These are phyloP conservation scores for Quercus glauca DNA, from an alignment of 306 rosid species.

Conservation along the genomic window DNA sequence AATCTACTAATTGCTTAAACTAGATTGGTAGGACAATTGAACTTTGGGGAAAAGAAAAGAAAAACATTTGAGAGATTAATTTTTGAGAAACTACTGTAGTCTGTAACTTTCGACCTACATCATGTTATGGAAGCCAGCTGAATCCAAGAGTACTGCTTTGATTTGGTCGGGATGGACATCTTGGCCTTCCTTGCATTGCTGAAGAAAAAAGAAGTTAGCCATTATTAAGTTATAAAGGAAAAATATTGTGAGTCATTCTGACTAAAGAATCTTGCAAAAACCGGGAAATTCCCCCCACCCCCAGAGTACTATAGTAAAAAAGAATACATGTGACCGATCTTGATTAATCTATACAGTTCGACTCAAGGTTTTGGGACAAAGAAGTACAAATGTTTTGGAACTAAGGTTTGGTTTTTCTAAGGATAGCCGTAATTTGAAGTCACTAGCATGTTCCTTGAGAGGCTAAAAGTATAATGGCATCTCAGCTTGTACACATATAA, in stretches of 20 bases:
- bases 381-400: too few species aligned
- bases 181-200: slow-evolving; percentile 87
- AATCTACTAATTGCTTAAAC: slow-evolving; percentile 16
- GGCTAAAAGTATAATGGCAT: not conserved
- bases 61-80: not conserved
- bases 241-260: not conserved
- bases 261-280: not conserved
- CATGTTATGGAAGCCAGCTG: slow-evolving; percentile 63
- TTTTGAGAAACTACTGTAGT: not conserved
- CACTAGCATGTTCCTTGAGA: not conserved
- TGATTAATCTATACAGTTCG: too few species aligned
- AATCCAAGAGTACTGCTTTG: slow-evolving; percentile 83
- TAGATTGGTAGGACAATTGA: slow-evolving; percentile 7
- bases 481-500: not conserved
- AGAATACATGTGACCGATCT: too few species aligned
- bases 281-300: too few species aligned
- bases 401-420: too few species aligned
- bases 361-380: too few species aligned
- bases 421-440: not conserved
- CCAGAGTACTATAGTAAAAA: too few species aligned
- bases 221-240: not conserved
- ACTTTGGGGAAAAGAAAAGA: not conserved
- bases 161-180: slow-evolving; percentile 79
- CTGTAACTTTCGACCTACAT: slow-evolving; percentile 24
- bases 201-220: slow-evolving; percentile 26